Percentiles rank a stretch among this genome's conserved stretches.
Evolutionary conservation across 192 early-diverging fungal species (phyloP).

Genomic region (Entomortierella parvispora): DNA sequence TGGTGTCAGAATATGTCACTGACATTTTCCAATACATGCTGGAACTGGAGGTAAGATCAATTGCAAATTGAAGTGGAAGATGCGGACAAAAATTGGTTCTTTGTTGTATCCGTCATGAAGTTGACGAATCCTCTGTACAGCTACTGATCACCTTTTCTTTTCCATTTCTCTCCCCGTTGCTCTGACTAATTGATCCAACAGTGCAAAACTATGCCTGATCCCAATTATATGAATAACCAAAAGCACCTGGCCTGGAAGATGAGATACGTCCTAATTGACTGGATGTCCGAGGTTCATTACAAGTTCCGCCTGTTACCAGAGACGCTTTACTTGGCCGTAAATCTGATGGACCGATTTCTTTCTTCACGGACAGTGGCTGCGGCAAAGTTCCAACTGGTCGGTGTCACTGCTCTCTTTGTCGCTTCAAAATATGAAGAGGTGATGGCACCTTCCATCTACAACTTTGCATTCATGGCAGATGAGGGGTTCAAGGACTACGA

Average conservation of each 20-base stretch:
- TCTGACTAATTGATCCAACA: no score
- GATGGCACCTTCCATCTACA: slow-evolving; percentile 79
- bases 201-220: slow-evolving; percentile 77
- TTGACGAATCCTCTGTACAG: no score
- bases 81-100: no score
- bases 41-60: slow-evolving; percentile 68
- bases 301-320: slow-evolving; percentile 93
- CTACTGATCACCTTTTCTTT: no score
- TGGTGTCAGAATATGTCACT: slow-evolving; percentile 92
- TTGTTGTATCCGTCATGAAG: no score
- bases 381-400: slow-evolving; percentile 94
- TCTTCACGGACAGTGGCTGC: slow-evolving; percentile 84
- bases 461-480: slow-evolving; percentile 90
- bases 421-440: slow-evolving; percentile 98
- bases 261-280: slow-evolving; percentile 93
- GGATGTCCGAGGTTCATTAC: slow-evolving; percentile 93
- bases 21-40: slow-evolving; percentile 95
- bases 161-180: no score
- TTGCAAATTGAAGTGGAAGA: background rate
- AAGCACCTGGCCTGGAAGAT: slow-evolving; percentile 91
- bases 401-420: slow-evolving; percentile 88
- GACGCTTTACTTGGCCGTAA: slow-evolving; percentile 93
- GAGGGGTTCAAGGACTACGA: slow-evolving; percentile 83
- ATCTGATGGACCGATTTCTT: slow-evolving; percentile 96
- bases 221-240: slow-evolving; percentile 86